These are phyloP conservation scores for Komagataella ulmi DNA, from an alignment of 805 yeast genomes.

Conservation along the genomic window DNA sequence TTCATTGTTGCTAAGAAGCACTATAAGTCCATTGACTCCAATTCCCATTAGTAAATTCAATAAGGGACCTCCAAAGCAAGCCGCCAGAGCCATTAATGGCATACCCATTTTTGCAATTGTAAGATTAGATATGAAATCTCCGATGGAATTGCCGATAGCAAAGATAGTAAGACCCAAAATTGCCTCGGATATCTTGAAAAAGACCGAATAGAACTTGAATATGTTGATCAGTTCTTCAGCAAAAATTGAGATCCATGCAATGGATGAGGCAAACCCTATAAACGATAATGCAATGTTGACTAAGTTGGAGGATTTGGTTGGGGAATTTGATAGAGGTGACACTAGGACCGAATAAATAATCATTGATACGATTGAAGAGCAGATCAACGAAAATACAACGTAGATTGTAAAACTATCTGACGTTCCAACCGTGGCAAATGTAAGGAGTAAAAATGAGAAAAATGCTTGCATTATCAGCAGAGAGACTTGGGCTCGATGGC, in stretches of 20 bases:
- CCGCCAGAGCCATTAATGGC: conserved; percentile 86
- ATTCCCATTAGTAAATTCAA: conserved; percentile 67
- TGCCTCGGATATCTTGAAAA: conserved; percentile 57
- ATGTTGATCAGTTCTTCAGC: conserved; percentile 61
- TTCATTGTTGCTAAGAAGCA: conserved; percentile 12
- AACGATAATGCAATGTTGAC: conserved; percentile 19
- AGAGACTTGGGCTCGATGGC: not conserved
- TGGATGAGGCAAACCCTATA: conserved; percentile 53
- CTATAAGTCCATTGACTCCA: conserved; percentile 58
- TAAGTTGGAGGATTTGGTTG: conserved; percentile 7
- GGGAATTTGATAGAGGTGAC: not conserved
- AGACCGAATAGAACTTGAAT: conserved; percentile 45
- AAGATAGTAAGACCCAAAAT: conserved; percentile 78
- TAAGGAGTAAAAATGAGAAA: conserved; percentile 16
- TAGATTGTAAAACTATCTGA: conserved; percentile 1
- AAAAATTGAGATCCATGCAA: conserved; percentile 55
- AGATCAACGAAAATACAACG: conserved; percentile 2
- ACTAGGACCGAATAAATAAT: not conserved
- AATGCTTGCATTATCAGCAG: conserved; percentile 17
- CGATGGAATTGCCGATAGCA: conserved; percentile 87
- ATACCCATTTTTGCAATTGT: conserved; percentile 73
- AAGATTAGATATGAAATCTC: conserved; percentile 76
- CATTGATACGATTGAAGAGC: not conserved
- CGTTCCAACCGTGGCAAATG: conserved; percentile 7
- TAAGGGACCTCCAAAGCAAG: conserved; percentile 90